These are phyloP conservation scores for Vinca major DNA, from an alignment of 305 asterid genomes.

Conservation along the genomic window DNA sequence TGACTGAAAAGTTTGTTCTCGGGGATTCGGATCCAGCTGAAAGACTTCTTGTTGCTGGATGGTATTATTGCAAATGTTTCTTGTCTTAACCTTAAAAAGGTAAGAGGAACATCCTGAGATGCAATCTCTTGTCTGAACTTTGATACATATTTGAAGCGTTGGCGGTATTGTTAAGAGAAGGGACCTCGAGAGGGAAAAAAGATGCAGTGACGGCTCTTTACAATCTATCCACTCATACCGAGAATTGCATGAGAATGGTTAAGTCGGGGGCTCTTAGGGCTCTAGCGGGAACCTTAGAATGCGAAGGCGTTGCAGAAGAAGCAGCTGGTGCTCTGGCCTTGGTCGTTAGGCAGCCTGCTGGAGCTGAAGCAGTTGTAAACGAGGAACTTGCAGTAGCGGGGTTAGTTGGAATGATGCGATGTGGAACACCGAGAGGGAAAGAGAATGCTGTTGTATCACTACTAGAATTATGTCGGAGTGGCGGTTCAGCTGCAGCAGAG, in stretches of 20 bases:
- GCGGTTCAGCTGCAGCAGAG: constrained; percentile 60
- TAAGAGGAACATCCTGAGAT: not conserved
- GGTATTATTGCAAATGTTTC: not conserved
- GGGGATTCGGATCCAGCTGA: not conserved
- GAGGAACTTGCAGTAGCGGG: constrained; percentile 59
- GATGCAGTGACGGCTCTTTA: constrained; percentile 88
- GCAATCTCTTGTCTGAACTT: not conserved
- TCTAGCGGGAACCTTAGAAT: constrained; percentile 49
- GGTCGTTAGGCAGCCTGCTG: constrained; percentile 59
- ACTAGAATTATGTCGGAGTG: constrained; percentile 69
- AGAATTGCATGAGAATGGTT: constrained; percentile 57
- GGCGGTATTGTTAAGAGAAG: constrained; percentile 48
- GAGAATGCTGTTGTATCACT: constrained; percentile 87
- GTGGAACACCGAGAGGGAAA: constrained; percentile 79
- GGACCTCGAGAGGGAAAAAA: constrained; percentile 72
- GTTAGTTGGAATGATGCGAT: constrained; percentile 61
- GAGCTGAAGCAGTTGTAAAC: constrained; percentile 63
- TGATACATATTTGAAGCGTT: constrained; percentile 37
- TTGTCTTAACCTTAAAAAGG: not conserved
- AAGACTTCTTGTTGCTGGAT: not conserved
- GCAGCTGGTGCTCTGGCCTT: constrained; percentile 90
- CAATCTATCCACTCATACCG: constrained; percentile 67
- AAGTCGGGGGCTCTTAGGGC: constrained; percentile 68
- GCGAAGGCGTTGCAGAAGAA: constrained; percentile 67
- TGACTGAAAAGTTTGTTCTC: too few relatives aligned